Percentiles rank a stretch among this genome's conserved stretches.
Conservation (phyloP, 2,329 filamentous ascomycete species). For the Cyphellophora attinorum region DNA sequence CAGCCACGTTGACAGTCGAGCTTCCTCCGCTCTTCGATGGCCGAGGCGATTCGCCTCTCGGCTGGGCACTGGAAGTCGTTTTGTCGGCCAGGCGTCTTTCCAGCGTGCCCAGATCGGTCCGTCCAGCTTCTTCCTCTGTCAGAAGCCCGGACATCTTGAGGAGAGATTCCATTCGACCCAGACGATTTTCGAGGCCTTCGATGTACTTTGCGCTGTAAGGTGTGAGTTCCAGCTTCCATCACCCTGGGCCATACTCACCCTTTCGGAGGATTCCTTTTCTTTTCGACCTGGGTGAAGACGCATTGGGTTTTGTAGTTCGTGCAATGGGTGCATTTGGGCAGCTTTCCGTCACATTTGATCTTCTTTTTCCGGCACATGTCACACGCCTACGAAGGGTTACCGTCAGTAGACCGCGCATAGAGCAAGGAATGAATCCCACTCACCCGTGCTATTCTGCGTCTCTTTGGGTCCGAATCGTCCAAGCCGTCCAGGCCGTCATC, state of each 20-base stretch:
- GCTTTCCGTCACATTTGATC: constrained; percentile 96
- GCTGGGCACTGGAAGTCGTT: constrained; percentile 19
- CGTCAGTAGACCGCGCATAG: constrained; percentile 13
- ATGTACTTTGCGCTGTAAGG: constrained; percentile 80
- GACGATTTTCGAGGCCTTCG: constrained; percentile 85
- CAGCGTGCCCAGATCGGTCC: constrained; percentile 76
- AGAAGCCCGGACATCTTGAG: constrained; percentile 78
- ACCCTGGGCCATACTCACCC: constrained; percentile 52
- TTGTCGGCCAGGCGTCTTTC: constrained; percentile 63
- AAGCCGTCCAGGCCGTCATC: constrained; percentile 36
- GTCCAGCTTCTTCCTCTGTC: constrained; percentile 73
- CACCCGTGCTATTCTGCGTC: constrained; percentile 79
- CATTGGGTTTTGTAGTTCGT: constrained; percentile 98
- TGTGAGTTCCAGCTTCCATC: constrained; percentile 2
- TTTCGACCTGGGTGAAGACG: constrained; percentile 95
- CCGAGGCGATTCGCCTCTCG: constrained; percentile 12
- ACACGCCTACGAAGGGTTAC: no score
- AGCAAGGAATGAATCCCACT: constrained; percentile 30
- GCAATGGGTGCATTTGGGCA: constrained; percentile 90
- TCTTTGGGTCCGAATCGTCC: constrained; percentile 69
- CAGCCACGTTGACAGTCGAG: constrained; percentile 3
- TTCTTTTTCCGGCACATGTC: constrained; percentile 81
- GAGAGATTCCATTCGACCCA: constrained; percentile 92
- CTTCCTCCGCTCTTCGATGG: constrained; percentile 7
- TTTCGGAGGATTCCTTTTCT: constrained; percentile 95